Percentiles rank a stretch among this genome's conserved stretches.
These are phyloP conservation scores for Aeschynomene evenia DNA, from an alignment of 306 rosid species.

Conservation along the genomic window DNA sequence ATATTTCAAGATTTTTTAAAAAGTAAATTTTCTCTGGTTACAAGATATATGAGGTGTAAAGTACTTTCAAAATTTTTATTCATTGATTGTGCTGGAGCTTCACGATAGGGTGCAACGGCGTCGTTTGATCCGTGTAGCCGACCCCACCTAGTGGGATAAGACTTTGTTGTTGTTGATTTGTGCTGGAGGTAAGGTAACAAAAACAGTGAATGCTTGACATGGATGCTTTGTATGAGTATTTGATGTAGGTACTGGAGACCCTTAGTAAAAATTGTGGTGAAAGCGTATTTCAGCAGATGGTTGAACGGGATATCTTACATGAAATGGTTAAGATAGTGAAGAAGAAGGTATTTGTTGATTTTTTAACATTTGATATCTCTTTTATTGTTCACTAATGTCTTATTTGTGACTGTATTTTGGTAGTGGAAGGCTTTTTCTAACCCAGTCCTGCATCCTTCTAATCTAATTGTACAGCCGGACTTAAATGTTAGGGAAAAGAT, in stretches of 20 bases:
- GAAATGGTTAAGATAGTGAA: slow-evolving; percentile 97
- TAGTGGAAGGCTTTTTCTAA: slow-evolving; percentile 28
- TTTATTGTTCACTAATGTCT: slow-evolving; percentile 22
- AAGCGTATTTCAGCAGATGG: slow-evolving; percentile 72
- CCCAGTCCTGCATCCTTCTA: slow-evolving; percentile 25
- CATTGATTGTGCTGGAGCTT: no score
- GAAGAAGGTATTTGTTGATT: slow-evolving; percentile 72
- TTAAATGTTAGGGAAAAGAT: slow-evolving; percentile 92
- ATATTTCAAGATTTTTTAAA: not conserved
- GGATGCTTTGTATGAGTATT: slow-evolving; percentile 14
- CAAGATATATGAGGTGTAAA: slow-evolving; percentile 6
- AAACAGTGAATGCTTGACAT: slow-evolving; percentile 22
- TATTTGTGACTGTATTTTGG: slow-evolving; percentile 1
- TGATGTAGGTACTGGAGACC: slow-evolving; percentile 84
- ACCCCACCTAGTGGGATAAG: no score
- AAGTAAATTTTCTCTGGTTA: slow-evolving; percentile 7
- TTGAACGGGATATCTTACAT: slow-evolving; percentile 86
- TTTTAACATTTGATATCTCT: slow-evolving; percentile 3
- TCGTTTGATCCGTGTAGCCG: no score
- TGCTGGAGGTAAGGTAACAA: slow-evolving; percentile 6
- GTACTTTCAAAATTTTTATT: not conserved
- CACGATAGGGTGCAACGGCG: no score
- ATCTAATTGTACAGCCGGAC: slow-evolving; percentile 76
- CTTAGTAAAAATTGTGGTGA: slow-evolving; percentile 94
- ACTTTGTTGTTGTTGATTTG: no score